A percentile compares a stretch with the other conserved stretches of the same genome.
Evolutionary conservation across 805 yeast species (phyloP).

Genomic region (Zygotorulaspora sp.): DNA sequence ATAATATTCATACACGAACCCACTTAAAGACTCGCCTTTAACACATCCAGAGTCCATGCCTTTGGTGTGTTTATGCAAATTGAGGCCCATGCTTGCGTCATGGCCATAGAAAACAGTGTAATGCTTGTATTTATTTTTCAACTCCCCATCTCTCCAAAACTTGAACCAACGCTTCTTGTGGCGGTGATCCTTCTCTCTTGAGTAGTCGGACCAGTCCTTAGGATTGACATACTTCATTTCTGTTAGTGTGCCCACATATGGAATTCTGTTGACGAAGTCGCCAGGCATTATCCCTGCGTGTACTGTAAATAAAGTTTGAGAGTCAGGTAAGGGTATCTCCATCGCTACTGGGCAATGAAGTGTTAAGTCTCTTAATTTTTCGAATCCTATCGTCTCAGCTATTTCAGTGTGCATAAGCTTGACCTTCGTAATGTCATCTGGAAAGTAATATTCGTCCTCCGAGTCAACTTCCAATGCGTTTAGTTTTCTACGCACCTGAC

Average conservation of each 20-base stretch:
- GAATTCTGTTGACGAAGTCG: slow-evolving; percentile 41
- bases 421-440: slow-evolving; percentile 17
- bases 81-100: slow-evolving; percentile 76
- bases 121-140: slow-evolving; percentile 27
- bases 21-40: slow-evolving; percentile 65
- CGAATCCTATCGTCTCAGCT: slow-evolving; percentile 22
- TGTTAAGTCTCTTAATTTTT: slow-evolving; percentile 19
- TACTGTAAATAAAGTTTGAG: slow-evolving; percentile 51
- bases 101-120: slow-evolving; percentile 74
- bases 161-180: slow-evolving; percentile 51
- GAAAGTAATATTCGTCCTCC: slow-evolving; percentile 16
- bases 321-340: slow-evolving; percentile 17
- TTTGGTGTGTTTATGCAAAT: slow-evolving; percentile 56
- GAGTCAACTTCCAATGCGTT: slow-evolving; percentile 16
- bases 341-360: slow-evolving; percentile 21
- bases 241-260: slow-evolving; percentile 57
- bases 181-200: slow-evolving; percentile 22
- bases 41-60: slow-evolving; percentile 86
- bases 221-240: slow-evolving; percentile 67
- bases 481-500: slow-evolving; percentile 35
- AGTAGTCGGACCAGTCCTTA: slow-evolving; percentile 49
- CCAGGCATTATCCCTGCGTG: slow-evolving; percentile 83
- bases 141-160: slow-evolving; percentile 42
- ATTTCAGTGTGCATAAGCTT: slow-evolving; percentile 19
- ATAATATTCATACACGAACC: slow-evolving; percentile 8